Conservation (phyloP, 192 early-diverging fungal species). For the Rhizoclosmatium globosum region DNA sequence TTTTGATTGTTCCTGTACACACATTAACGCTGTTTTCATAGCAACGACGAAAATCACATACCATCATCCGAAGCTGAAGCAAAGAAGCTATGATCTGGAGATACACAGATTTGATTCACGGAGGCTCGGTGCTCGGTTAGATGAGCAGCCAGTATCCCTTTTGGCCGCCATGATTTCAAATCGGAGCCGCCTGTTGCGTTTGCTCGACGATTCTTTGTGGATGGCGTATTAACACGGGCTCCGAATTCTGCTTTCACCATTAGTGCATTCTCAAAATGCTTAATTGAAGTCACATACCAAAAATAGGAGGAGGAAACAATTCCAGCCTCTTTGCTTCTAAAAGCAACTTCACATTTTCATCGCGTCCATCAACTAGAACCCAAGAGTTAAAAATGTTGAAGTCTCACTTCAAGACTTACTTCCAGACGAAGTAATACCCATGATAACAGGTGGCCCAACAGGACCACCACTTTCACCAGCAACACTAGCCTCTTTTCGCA, state of each 20-base stretch:
- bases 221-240: not conserved
- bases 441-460: not conserved
- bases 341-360: constrained; percentile 38
- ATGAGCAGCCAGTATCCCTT: constrained; percentile 76
- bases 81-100: constrained; percentile 61
- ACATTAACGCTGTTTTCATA: not conserved
- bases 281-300: constrained; percentile 30
- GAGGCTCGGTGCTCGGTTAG: constrained; percentile 78
- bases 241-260: constrained; percentile 40
- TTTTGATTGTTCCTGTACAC: constrained; percentile 48
- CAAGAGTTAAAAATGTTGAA: not conserved
- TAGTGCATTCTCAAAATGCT: not conserved
- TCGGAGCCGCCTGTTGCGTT: constrained; percentile 27
- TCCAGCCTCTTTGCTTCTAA: constrained; percentile 54
- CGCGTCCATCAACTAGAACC: constrained; percentile 42
- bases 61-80: constrained; percentile 58
- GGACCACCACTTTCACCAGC: not conserved
- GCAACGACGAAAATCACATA: not conserved
- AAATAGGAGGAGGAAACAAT: constrained; percentile 54
- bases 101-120: constrained; percentile 54
- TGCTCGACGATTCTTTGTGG: not conserved
- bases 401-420: not conserved
- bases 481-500: not conserved
- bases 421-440: constrained; percentile 3
- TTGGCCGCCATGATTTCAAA: constrained; percentile 74